Evolutionary conservation across 2,329 filamentous ascomycete genomes (phyloP), one percentile per base, ranked within the genome.

Genomic region (Arthroderma sp.): DNA sequence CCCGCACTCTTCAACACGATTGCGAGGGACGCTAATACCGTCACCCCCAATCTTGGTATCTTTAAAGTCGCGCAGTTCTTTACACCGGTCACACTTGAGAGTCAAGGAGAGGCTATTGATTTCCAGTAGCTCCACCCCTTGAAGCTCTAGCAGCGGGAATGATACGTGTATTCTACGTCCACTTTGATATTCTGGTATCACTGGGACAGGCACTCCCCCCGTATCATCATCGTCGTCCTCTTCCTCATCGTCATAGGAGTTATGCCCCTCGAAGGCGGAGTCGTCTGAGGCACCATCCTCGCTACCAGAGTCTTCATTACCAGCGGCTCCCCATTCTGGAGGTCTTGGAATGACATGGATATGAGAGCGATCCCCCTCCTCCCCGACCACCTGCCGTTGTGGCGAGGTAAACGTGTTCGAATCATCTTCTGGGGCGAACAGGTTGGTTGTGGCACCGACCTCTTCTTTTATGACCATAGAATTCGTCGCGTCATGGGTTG

Each of bases 1-100:
- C 45, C 69, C 70, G 61, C 75, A 78, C 2, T 62, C 65, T 51
- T 73, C 68, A 7, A 65, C 57, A 36, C 67, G 66, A 3, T 67
- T 62, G 15, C 63, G 58, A 8, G 63, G 53, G 10, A 52, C 50
- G 31, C 64, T 65, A 30, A 56, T 59, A 15, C 62, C 63, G 29
- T 65, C 63, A 28, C 60, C 62, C 36, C 71, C 71, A 38, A 78
- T 72, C 46, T 74, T 77, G 6, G 89, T 67, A 27, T 77, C 77
- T 5, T 76, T 75, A 36, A 88, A 64, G 49, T 91, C 85, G 55
- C 79, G 78, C 8, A 71, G 60, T 3, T 83, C 81, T 59, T 81
- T 87, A 70, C 85, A 93, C 33, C 85, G 76, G 43, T 80, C 77
- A 59, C 85, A 93, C 59, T 87, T 88, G 50, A 86, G 70, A 3